Evolutionary conservation across 768 basidiomycete species (phyloP), one percentile per base, ranked within the genome.

Genomic region (Nevesoporus exiguus): DNA sequence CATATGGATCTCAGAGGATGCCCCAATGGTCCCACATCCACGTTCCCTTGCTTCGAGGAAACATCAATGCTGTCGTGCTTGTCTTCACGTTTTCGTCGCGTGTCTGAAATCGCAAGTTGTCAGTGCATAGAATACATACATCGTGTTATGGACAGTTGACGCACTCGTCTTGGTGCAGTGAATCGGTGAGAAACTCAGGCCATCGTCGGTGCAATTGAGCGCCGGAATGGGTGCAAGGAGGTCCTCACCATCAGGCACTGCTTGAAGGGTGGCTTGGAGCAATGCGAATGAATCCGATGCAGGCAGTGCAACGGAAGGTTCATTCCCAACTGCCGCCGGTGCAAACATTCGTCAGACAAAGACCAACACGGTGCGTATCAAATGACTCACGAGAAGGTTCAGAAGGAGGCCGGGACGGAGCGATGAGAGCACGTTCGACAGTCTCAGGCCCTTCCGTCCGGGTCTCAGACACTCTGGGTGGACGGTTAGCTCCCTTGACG

Each of bases 401-500:
- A 29, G 22, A 49, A 39, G 43, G 47, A 44, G 36, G 5, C 27
- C 17, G 36, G 7, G 17, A 19, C 25, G 24, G 41, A 7, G 21
- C 21, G 31, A 25, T 25, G 41, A 57, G 19, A 41, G 39, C 24
- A 39, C 36, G 19, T 24, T 37, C 25, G 34, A 42, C 19, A 34
- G 54, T 40, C 52, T 24, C 56, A 17, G 17, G 34, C 41, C 29
- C 48, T 33, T 27, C 25, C 49, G 37, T 52, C 59, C 45, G 54
- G 55, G 57, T 53, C 49, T 7, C 63, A 61, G 55, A 64, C 56
- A 52, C 54, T 51, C 60, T 29, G 27, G 49, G 39, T 49, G 34
- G 52, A 52, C 62, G 31, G 27, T 19, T 33, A 48, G 34, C 40
- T 43, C 27, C 24, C 42, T 55, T 47, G 51, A 59, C 55, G 34